Conservation (phyloP, 306 rosid genomes). For the Begonia peltatifolia region DNA sequence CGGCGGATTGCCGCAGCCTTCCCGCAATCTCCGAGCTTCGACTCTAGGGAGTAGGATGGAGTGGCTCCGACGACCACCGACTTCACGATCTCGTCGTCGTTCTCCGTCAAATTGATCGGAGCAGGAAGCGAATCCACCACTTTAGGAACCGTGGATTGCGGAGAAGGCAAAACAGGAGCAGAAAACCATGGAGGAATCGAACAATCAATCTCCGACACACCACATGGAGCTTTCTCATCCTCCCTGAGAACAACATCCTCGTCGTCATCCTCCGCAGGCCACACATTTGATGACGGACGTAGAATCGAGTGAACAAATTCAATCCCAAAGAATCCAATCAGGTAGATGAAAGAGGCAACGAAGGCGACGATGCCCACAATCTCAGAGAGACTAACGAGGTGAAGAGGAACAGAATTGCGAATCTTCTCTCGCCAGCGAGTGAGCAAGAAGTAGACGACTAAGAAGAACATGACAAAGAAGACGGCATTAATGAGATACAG, state of each 20-base stretch:
- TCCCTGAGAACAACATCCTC: slow-evolving; percentile 24
- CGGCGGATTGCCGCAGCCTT: slow-evolving; percentile 60
- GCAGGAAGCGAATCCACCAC: slow-evolving; percentile 11
- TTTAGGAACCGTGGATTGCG: slow-evolving; percentile 10
- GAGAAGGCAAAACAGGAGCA: slow-evolving; percentile 5
- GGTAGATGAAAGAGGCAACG: slow-evolving; percentile 64
- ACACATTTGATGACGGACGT: slow-evolving; percentile 38
- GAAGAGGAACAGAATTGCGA: slow-evolving; percentile 73
- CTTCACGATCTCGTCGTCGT: slow-evolving; percentile 46
- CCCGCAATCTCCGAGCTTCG: slow-evolving; percentile 49
- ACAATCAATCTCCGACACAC: slow-evolving; percentile 21
- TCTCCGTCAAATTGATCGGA: slow-evolving; percentile 4
- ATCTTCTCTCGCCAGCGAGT: slow-evolving; percentile 80
- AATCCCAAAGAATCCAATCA: slow-evolving; percentile 69
- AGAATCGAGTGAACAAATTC: slow-evolving; percentile 48
- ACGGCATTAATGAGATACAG: slow-evolving; percentile 45
- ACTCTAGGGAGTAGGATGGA: slow-evolving; percentile 66
- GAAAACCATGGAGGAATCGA: slow-evolving; percentile 16
- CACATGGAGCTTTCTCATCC: slow-evolving; percentile 28
- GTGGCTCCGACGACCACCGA: slow-evolving; percentile 40
- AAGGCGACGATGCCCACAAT: slow-evolving; percentile 39
- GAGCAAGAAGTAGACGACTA: slow-evolving; percentile 66
- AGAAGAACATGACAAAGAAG: slow-evolving; percentile 64
- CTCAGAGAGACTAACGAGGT: slow-evolving; percentile 52
- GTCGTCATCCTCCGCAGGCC: slow-evolving; percentile 45